Base-by-base conservation (phyloP, 2,329 filamentous ascomycete species). In the Magnaporthiopsis poae region DNA sequence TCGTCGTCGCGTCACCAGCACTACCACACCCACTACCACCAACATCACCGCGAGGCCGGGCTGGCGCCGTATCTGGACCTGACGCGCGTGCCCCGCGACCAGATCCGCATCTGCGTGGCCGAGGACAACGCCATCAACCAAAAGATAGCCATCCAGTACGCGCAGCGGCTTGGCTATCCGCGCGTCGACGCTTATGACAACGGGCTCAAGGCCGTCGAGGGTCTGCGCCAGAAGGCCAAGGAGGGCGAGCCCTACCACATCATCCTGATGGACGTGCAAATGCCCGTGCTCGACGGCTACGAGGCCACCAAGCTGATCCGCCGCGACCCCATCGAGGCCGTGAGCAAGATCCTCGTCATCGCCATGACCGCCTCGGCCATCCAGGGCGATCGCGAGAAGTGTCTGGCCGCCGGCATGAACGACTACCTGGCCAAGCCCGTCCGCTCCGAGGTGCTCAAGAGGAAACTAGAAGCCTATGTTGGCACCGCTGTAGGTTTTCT, bases 361-460 rank as follows among this genome's bases (percentile, higher is more conserved):
- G 94, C 94, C 66, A 97, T 98, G 94, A 98, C 94, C 0, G 94
- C 94, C 0, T 93, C 89, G 33, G 94, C 94, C 3, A 98, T 98
- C 68, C 90, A 95, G 74, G 94, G 94, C 25, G 94, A 98, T 74
- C 84, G 93, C 63, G 94, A 98, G 75, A 97, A 96, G 78, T 97
- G 94, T 71, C 80, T 97, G n/a, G 91, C 92, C 64, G 91, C 92
- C 1, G 94, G 94, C 61, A 98, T 98, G 94, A 96, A 97, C 76
- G 95, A 97, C 73, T 98, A 97, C 73, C 85, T 97, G 0, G 92
- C 94, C 21, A 98, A 98, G 75, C 94, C 94, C 0, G 94, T 98
- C n/a, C 86, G 92, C 68, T 91, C 90, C 4, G 90, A 93, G 62
- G 88, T 96, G 60, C 81, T 98, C 66, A 95, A 91, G 77, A 88